A percentile compares a stretch with the other conserved stretches of the same genome.
These are phyloP conservation scores for Aspergillaceae sp. DNA, from an alignment of 2,329 filamentous ascomycete species.

Conservation along the genomic window DNA sequence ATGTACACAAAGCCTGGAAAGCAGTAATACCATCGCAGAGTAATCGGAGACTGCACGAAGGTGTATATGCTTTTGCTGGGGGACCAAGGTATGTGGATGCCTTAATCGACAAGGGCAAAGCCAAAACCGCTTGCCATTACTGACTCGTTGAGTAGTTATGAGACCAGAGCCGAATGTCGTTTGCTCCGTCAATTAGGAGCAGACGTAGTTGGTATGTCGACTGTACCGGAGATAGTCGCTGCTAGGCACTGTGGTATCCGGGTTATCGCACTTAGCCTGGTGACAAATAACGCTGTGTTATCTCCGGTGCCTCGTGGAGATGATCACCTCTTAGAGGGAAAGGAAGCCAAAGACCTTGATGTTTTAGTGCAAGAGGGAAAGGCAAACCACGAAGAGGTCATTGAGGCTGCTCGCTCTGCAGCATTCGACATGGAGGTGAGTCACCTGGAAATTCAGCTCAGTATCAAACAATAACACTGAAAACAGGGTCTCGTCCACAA, in stretches of 20 bases:
- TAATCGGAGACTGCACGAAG: slow-evolving; percentile 51
- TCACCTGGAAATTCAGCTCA: not conserved
- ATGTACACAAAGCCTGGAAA: slow-evolving; percentile 50
- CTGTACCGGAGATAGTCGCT: slow-evolving; percentile 59
- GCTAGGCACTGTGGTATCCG: slow-evolving; percentile 56
- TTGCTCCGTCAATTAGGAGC: slow-evolving; percentile 53
- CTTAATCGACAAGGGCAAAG: not conserved
- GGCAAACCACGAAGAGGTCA: slow-evolving; percentile 57
- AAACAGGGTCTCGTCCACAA: slow-evolving; percentile 29
- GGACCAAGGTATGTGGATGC: slow-evolving; percentile 47
- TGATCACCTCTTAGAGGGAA: slow-evolving; percentile 44
- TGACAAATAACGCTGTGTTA: slow-evolving; percentile 52
- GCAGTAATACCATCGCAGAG: slow-evolving; percentile 39
- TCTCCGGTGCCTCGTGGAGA: slow-evolving; percentile 52
- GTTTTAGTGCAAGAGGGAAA: slow-evolving; percentile 52
- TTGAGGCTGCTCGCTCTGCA: slow-evolving; percentile 52
- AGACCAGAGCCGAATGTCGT: slow-evolving; percentile 57
- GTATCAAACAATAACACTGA: slow-evolving; percentile 11
- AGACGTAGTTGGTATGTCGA: slow-evolving; percentile 65
- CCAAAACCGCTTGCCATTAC: not conserved
- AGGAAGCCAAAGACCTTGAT: slow-evolving; percentile 25
- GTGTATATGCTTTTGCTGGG: slow-evolving; percentile 57
- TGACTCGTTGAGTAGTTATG: slow-evolving; percentile 40
- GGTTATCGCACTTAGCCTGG: slow-evolving; percentile 56
- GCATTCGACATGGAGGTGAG: slow-evolving; percentile 55